Percentiles rank a stretch among this genome's conserved stretches.
These are phyloP conservation scores for Aspergillus bombycis DNA, from an alignment of 2,329 filamentous ascomycete species.

Conservation along the genomic window DNA sequence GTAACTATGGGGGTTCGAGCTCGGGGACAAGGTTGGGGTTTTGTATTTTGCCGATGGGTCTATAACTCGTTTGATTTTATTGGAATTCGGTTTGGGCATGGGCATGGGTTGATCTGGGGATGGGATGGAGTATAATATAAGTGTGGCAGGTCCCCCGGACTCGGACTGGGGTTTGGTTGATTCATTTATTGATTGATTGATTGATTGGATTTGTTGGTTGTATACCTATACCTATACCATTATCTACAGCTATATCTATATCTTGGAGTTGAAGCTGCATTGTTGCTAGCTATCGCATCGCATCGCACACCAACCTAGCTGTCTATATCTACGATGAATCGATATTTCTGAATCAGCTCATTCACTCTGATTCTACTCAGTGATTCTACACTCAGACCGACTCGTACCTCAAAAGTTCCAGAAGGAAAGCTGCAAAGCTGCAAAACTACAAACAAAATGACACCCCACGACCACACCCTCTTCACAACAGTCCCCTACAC, in stretches of 20 bases:
- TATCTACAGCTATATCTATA: not conserved
- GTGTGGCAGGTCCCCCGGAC: not conserved
- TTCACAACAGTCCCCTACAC: not conserved
- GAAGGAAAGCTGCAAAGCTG: too few species aligned
- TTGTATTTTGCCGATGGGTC: not conserved
- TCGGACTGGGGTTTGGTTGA: not conserved
- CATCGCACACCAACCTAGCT: not conserved
- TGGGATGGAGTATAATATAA: not conserved
- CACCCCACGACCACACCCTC: not conserved
- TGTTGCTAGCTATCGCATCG: not conserved
- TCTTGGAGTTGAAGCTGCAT: not conserved
- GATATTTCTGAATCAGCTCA: not conserved
- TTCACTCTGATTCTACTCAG: not conserved
- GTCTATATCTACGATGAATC: not conserved
- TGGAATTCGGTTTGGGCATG: too few species aligned
- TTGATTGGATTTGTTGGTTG: not conserved
- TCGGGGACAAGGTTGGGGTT: not conserved
- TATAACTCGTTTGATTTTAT: too few species aligned
- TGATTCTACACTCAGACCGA: not conserved
- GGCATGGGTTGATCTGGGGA: not conserved
- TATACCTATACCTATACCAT: not conserved
- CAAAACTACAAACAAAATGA: not conserved
- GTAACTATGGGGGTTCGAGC: not conserved
- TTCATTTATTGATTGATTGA: not conserved
- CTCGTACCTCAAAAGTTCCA: too few species aligned